Conservation (phyloP, 1,284 basidiomycete species). For the Pseudozyma pruni region DNA sequence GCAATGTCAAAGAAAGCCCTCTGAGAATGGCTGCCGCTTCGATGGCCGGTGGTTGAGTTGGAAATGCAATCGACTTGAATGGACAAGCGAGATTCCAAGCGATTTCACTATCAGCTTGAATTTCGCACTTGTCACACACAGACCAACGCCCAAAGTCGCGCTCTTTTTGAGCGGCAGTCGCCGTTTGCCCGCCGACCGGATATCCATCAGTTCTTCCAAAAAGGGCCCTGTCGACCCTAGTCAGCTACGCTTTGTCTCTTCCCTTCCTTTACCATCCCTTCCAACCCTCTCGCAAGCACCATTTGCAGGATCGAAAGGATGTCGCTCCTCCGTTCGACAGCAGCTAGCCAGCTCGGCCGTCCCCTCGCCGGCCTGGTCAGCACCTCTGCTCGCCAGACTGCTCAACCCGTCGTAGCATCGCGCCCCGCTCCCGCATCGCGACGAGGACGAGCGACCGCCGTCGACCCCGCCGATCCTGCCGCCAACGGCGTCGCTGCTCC, state of each 20-base stretch:
- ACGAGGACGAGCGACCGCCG: slow-evolving; percentile 48
- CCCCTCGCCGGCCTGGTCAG: slow-evolving; percentile 23
- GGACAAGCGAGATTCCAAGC: background rate
- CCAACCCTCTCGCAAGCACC: background rate
- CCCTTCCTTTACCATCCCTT: no score
- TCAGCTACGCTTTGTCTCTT: background rate
- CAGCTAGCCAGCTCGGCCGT: slow-evolving; percentile 22
- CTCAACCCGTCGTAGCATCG: slow-evolving; percentile 15
- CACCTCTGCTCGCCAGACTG: slow-evolving; percentile 25
- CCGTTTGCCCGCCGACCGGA: background rate
- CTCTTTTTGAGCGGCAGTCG: background rate
- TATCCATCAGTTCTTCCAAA: slow-evolving; percentile 19
- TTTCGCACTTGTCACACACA: slow-evolving; percentile 5
- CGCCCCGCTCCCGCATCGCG: slow-evolving; percentile 20
- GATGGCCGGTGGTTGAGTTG: no score
- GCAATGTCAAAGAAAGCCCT: no score
- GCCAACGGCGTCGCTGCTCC: slow-evolving; percentile 14
- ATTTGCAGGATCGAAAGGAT: slow-evolving; percentile 8
- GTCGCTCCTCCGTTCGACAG: slow-evolving; percentile 44
- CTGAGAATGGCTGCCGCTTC: no score
- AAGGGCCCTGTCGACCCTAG: background rate
- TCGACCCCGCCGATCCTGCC: slow-evolving; percentile 40
- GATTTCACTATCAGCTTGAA: no score
- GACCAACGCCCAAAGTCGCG: slow-evolving; percentile 22
- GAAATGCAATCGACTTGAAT: background rate